Percentiles rank a stretch among this genome's conserved stretches.
Evolutionary conservation across 805 yeast species (phyloP).

Genomic region (Komagataella pseudopastoris): DNA sequence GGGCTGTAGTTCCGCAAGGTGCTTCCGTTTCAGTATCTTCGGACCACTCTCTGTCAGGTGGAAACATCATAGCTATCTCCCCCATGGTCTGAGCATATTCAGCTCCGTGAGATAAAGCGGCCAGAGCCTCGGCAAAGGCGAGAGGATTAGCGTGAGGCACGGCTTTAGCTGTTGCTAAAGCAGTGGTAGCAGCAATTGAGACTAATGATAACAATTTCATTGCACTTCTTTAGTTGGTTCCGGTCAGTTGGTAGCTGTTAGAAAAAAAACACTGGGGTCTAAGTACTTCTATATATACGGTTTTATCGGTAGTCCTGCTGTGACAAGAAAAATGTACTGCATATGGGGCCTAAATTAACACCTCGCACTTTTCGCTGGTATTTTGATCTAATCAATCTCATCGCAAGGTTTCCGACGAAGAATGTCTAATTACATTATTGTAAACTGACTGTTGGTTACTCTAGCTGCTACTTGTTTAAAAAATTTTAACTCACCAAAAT

Average conservation of each 20-base stretch:
- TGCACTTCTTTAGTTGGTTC: neutral
- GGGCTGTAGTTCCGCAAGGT: conserved; percentile 29
- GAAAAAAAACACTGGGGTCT: neutral
- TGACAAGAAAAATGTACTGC: neutral
- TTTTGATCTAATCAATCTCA: neutral
- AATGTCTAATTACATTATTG: too few species aligned
- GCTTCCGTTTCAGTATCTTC: conserved; percentile 29
- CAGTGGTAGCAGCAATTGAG: neutral
- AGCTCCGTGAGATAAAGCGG: conserved; percentile 21
- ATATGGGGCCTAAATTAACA: neutral
- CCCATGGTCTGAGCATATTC: conserved; percentile 23
- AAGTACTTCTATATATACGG: neutral
- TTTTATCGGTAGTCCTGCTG: neutral
- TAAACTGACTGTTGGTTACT: too few species aligned
- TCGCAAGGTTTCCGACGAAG: neutral
- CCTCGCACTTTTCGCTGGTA: neutral
- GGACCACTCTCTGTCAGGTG: conserved; percentile 30
- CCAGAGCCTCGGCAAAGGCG: conserved; percentile 17
- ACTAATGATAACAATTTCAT: neutral
- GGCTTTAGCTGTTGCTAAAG: conserved; percentile 7
- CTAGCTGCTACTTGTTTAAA: neutral
- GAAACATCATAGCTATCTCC: conserved; percentile 25
- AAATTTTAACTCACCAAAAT: neutral
- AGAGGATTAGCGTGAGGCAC: conserved; percentile 14
- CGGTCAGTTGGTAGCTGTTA: neutral